Evolutionary conservation across 176 grass and related monocot genomes (phyloP).

Genomic region (Neostapfia colusana): DNA sequence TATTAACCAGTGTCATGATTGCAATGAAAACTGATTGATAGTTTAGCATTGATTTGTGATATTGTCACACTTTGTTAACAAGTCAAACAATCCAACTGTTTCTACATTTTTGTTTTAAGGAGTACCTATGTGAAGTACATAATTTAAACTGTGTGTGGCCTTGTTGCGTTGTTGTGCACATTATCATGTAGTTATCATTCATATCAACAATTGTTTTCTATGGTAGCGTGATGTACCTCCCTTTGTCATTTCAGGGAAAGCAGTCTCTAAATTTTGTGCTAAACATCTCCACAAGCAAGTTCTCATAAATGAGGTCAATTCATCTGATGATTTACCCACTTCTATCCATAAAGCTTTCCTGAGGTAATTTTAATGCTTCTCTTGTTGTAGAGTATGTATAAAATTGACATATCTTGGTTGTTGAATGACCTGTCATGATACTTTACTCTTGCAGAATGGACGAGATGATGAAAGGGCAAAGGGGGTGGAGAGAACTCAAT

Average conservation of each 20-base stretch:
- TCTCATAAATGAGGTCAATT: conserved; percentile 57
- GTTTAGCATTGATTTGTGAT: background rate
- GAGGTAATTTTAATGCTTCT: conserved; percentile 49
- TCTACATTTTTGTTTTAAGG: conserved; percentile 11
- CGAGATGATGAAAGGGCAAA: conserved; percentile 98
- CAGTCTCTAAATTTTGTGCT: conserved; percentile 90
- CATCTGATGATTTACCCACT: conserved; percentile 60
- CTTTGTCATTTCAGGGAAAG: conserved; percentile 67
- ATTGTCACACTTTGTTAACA: conserved; percentile 14
- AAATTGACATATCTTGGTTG: conserved; percentile 15
- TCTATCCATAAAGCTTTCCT: conserved; percentile 72
- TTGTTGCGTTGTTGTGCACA: background rate
- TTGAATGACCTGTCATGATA: conserved; percentile 6
- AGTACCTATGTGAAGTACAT: background rate
- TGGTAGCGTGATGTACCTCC: background rate
- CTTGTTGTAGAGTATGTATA: conserved; percentile 3
- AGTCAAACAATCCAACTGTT: conserved; percentile 1
- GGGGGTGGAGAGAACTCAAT: conserved; percentile 91
- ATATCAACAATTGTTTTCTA: conserved; percentile 3
- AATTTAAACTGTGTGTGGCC: background rate
- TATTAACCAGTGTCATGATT: background rate
- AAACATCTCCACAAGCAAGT: conserved; percentile 75
- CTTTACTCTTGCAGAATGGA: conserved; percentile 75
- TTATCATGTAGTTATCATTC: conserved; percentile 3
- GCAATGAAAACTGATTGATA: background rate